Evolutionary conservation across 495 filamentous ascomycete genomes (phyloP).

Genomic region (Penicillium malachiteum): DNA sequence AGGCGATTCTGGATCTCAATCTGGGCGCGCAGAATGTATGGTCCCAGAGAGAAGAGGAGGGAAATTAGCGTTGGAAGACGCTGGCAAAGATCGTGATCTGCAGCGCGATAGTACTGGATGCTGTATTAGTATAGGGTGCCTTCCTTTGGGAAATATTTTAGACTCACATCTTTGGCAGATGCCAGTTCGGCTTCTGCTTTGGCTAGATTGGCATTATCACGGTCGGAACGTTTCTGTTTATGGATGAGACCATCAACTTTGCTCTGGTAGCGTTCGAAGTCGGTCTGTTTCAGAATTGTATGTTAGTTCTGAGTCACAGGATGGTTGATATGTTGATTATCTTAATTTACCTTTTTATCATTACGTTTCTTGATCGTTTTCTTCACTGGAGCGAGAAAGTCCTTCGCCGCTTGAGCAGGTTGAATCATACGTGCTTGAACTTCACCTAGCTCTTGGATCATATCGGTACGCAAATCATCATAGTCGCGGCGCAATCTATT

Average conservation of each 20-base stretch:
- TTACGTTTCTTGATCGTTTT: conserved; percentile 92
- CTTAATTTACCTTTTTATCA: conserved; percentile 65
- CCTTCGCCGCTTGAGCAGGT: conserved; percentile 71
- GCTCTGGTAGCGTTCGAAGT: conserved; percentile 80
- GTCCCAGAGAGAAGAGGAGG: conserved; percentile 75
- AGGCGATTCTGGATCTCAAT: conserved; percentile 82
- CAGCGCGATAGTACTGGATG: conserved; percentile 70
- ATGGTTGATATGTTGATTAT: neutral
- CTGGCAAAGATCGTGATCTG: conserved; percentile 77
- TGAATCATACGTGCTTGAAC: conserved; percentile 73
- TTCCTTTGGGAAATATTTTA: neutral
- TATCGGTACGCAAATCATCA: conserved; percentile 70
- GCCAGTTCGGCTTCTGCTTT: conserved; percentile 79
- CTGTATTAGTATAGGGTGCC: neutral
- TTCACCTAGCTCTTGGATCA: conserved; percentile 68
- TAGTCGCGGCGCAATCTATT: conserved; percentile 67
- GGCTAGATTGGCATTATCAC: conserved; percentile 72
- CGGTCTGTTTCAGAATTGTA: conserved; percentile 45
- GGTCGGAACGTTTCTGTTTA: conserved; percentile 69
- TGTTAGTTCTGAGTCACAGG: neutral
- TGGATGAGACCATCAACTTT: conserved; percentile 67
- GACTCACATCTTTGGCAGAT: conserved; percentile 61
- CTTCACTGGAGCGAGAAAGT: conserved; percentile 70
- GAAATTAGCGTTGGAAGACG: conserved; percentile 73
- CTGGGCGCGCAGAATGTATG: conserved; percentile 70